phyloP scores from a whole-genome alignment of 2,329 filamentous ascomycete genomes.

The Berkeleyomyces rouxiae region DNA sequence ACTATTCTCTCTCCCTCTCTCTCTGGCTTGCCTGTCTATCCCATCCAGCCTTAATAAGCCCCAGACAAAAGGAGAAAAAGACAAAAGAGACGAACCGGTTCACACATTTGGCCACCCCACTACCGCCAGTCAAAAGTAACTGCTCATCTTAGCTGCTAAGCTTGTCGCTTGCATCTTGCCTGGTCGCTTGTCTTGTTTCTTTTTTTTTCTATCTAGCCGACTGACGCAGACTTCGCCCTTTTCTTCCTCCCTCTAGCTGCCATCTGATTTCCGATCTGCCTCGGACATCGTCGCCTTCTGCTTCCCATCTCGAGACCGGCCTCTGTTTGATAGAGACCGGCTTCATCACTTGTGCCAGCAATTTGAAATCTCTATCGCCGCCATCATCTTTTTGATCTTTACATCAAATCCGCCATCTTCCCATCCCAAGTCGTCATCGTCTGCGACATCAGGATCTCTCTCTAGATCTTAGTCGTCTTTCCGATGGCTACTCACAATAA shows the following conservation, averaged over 20 bases:
- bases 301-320: too few species aligned
- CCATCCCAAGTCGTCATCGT: background rate
- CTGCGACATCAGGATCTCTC: conserved; percentile 4
- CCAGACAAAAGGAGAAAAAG: background rate
- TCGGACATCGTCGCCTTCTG: background rate
- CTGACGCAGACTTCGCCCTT: background rate
- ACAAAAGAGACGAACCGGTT: background rate
- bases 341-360: too few species aligned
- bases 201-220: background rate
- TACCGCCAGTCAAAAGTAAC: background rate
- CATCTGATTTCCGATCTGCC: background rate
- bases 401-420: background rate
- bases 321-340: too few species aligned
- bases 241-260: background rate
- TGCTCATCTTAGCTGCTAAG: background rate
- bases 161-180: background rate
- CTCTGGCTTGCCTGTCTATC: background rate
- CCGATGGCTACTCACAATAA: conserved; percentile 35
- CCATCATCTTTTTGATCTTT: background rate
- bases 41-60: background rate
- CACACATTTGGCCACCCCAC: background rate
- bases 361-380: background rate
- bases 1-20: too few species aligned
- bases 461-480: conserved; percentile 6
- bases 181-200: background rate